phyloP scores from a whole-genome alignment of 2,329 filamentous ascomycete genomes.

The Colletotrichum musicola region DNA sequence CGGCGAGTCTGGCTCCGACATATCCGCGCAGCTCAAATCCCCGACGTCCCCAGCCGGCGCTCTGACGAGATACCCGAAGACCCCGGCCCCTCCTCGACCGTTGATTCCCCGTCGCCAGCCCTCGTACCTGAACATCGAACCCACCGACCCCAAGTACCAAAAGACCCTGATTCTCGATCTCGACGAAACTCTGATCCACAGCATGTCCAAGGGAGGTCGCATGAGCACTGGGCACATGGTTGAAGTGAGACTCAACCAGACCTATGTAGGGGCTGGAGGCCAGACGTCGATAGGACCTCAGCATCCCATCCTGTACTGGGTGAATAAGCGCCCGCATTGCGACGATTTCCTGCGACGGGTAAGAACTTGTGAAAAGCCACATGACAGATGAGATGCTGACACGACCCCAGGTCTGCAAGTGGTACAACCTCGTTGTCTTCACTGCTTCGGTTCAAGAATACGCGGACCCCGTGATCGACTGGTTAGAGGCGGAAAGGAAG shows the following conservation, averaged over 20 bases:
- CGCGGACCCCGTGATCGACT: slow-evolving; percentile 98
- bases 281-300: slow-evolving; percentile 81
- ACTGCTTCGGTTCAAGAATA: slow-evolving; percentile 99
- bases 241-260: slow-evolving; percentile 88
- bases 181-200: slow-evolving; percentile 98
- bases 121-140: slow-evolving; percentile 79
- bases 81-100: slow-evolving; percentile 88
- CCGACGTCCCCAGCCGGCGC: slow-evolving; percentile 85
- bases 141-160: slow-evolving; percentile 70
- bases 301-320: slow-evolving; percentile 97
- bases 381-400: slow-evolving; percentile 3
- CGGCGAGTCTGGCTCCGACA: slow-evolving; percentile 59
- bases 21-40: slow-evolving; percentile 90
- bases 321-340: slow-evolving; percentile 96
- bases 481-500: slow-evolving; percentile 96
- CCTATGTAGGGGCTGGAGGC: slow-evolving; percentile 75
- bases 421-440: slow-evolving; percentile 98
- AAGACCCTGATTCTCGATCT: slow-evolving; percentile 97
- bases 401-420: slow-evolving; percentile 78
- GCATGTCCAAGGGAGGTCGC: slow-evolving; percentile 94
- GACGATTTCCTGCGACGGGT: slow-evolving; percentile 94
- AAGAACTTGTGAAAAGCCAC: slow-evolving; percentile 43
- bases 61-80: slow-evolving; percentile 90
- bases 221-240: slow-evolving; percentile 99
- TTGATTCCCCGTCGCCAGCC: slow-evolving; percentile 90